phyloP scores from a whole-genome alignment of 2,329 filamentous ascomycete species.

The Herpomyces periplanetae region DNA sequence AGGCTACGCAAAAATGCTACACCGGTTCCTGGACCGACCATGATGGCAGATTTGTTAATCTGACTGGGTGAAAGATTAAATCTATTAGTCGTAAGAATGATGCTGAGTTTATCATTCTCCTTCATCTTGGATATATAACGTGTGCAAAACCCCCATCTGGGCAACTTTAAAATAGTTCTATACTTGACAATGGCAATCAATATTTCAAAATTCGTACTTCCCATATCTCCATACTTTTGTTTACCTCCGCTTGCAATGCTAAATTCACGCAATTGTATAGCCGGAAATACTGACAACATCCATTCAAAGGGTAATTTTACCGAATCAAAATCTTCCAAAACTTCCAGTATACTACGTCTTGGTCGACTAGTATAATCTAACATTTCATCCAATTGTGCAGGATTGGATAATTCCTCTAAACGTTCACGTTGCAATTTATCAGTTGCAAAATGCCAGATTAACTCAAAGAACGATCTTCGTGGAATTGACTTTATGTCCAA shows the following conservation, averaged over 20 bases:
- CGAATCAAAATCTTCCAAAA: slow-evolving; percentile 53
- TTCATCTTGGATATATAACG: slow-evolving; percentile 31
- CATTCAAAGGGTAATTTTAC: slow-evolving; percentile 42
- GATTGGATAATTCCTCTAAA: slow-evolving; percentile 40
- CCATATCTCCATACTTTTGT: slow-evolving; percentile 5
- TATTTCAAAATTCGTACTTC: slow-evolving; percentile 19
- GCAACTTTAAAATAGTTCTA: slow-evolving; percentile 43
- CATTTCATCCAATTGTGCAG: slow-evolving; percentile 49
- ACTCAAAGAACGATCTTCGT: slow-evolving; percentile 43
- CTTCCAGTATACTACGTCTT: slow-evolving; percentile 57
- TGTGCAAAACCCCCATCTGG: slow-evolving; percentile 57
- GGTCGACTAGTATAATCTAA: slow-evolving; percentile 84
- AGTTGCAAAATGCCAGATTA: slow-evolving; percentile 30
- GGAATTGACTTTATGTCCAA: slow-evolving; percentile 70
- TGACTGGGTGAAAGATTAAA: slow-evolving; percentile 12
- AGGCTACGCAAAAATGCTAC: slow-evolving; percentile 47
- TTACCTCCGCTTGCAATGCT: slow-evolving; percentile 42
- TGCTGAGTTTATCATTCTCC: slow-evolving; percentile 15
- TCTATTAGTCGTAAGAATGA: slow-evolving; percentile 16
- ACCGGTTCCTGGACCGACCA: slow-evolving; percentile 53
- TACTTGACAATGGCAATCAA: slow-evolving; percentile 68
- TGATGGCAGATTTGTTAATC: slow-evolving; percentile 19
- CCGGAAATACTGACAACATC: slow-evolving; percentile 29
- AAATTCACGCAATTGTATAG: slow-evolving; percentile 60
- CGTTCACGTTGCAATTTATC: slow-evolving; percentile 36